Base-by-base conservation (phyloP, 73 alveolate genomes). In the Effrenium voratum region DNA sequence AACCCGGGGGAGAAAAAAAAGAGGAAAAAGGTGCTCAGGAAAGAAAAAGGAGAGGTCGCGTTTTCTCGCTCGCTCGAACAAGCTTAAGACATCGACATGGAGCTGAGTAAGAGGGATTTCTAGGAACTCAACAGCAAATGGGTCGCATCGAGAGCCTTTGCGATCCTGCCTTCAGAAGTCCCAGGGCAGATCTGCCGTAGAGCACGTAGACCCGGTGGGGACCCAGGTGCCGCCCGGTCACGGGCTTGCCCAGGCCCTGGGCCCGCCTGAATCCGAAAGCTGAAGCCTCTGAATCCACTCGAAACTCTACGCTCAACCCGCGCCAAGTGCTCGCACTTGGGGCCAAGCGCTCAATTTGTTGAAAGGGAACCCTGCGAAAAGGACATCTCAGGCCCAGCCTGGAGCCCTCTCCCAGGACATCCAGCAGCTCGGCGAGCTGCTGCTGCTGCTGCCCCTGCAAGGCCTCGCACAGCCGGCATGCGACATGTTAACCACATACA, bases 391-490 rank as follows among this genome's bases (percentile, higher is more conserved):
- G 28, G 30, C 44, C 66, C 45, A 24, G 95, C 95, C 95, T 87
- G 68, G 95, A 87, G 19, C 95, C 95, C 50, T 87, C 95, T 6
- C 95, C 95, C 49, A 87, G 36, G 32, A 28, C 84, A 24, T 63
- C 84, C 84, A 87, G 95, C 49, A 87, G 84, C 95, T 87, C 85
- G 16, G 70, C 68, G 30, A 87, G 49, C 30, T 46, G 49, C 2
- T 70, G 68, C 49, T 70, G 84, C 28, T 75, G 43, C 28, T 66
- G 26, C 41, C 85, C 73, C 46, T 28, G 59, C 68, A 87, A 46
- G 24, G 95, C 95, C 95, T 87, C 6, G 84, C 34, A 15, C 19
- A 3, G 36, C 32, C 45, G 45, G 16, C 19, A 34, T 19, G 77
- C 26, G 77, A 19, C 3, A 28, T 55, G 8, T 19, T 60, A 19